Evolutionary conservation across 139 green algal species (phyloP), one percentile per base, ranked within the genome.

Genomic region (Trebouxia sp.): DNA sequence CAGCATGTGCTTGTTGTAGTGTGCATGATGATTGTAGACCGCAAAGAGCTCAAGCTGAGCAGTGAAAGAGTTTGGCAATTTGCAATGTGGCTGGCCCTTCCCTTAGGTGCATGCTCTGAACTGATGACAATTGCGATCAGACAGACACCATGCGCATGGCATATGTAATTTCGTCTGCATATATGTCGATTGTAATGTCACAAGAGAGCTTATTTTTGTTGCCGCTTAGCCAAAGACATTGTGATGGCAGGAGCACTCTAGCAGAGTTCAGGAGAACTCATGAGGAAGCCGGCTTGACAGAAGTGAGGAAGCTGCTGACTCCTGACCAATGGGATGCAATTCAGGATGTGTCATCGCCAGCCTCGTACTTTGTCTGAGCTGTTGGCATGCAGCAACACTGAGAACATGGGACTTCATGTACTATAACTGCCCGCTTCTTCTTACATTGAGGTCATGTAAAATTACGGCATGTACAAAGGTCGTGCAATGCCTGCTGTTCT

Each of bases 251-350:
- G 37, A 87, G 89, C 80, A 80, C 85, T 14, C 82, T 95, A 45
- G 79, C 69, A 1, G 92, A 95, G 83, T 95, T 95, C 87, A 79
- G 86, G 45, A 83, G 91, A 66, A 92, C 88, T 5, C 88, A 91
- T 35, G 87, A 92, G 76, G 85, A 88, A 83, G 88, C 67, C 4
- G 85, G 74, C 20, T 77, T 97, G 69, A 82, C 87, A 22, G 84
- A 87, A 79, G 87, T 91, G 66, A 78, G 80, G 32, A 79, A 83
- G 14, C 48, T 69, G 65, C 85, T 97, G 83, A 81, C 65, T 3
- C 8, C 79, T 22, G 93, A 97, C 42, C 88, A 94, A 28, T 97
- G 91, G 90, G 93, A 97, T 62, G 86, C 85, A 9, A 85, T 97
- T 24, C 86, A 91, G 48, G 87, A 93, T 51, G 87, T 93, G 32